Evolutionary conservation across 495 filamentous ascomycete genomes (phyloP).

Genomic region (Bacidia gigantensis): DNA sequence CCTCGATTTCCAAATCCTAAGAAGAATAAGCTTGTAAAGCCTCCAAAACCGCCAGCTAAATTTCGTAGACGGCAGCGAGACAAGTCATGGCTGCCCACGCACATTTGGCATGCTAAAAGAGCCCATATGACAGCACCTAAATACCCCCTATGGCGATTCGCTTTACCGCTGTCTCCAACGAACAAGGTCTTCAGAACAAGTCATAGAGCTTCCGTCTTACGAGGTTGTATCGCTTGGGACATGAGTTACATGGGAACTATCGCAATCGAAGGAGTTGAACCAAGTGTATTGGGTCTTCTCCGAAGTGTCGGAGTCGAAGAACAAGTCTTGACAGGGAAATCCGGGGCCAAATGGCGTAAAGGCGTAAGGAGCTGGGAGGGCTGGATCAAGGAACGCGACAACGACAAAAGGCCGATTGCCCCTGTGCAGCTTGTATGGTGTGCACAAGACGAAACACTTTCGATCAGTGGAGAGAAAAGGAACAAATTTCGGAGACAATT

Average conservation of each 20-base stretch:
- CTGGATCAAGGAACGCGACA: constrained; percentile 48
- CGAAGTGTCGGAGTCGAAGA: constrained; percentile 46
- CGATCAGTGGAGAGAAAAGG: constrained; percentile 24
- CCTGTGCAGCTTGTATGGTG: constrained; percentile 65
- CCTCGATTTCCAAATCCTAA: constrained; percentile 53
- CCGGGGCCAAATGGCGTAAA: constrained; percentile 57
- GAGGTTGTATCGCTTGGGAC: constrained; percentile 73
- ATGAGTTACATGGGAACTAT: constrained; percentile 90
- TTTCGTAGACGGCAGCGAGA: constrained; percentile 74
- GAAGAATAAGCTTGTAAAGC: constrained; percentile 52
- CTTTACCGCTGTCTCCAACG: constrained; percentile 67
- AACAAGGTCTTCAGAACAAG: constrained; percentile 81
- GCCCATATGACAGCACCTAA: constrained; percentile 71
- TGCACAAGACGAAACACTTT: constrained; percentile 18
- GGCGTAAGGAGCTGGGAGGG: constrained; percentile 58
- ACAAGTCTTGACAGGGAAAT: constrained; percentile 43
- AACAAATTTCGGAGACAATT: constrained; percentile 40
- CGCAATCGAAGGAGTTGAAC: constrained; percentile 52
- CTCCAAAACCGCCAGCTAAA: constrained; percentile 50
- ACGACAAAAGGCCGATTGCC: constrained; percentile 47
- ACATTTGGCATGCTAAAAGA: constrained; percentile 85
- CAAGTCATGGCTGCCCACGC: constrained; percentile 92
- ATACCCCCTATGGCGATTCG: constrained; percentile 78
- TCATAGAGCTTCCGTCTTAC: constrained; percentile 61
- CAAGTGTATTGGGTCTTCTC: constrained; percentile 50